Evolutionary conservation across 495 filamentous ascomycete species (phyloP).

Genomic region (Pseudoneurospora amorphoporcata): DNA sequence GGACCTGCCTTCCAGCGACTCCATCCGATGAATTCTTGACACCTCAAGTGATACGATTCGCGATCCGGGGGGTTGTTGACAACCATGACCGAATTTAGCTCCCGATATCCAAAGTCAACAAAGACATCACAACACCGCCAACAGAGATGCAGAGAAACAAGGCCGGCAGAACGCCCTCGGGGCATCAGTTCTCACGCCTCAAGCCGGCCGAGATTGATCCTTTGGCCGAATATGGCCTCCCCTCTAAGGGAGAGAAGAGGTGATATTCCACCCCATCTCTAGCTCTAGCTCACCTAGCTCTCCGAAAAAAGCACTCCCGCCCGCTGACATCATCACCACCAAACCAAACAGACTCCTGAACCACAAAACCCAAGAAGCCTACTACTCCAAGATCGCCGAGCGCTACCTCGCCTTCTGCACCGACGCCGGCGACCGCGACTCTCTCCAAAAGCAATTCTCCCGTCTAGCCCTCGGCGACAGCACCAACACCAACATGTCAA

Average conservation of each 20-base stretch:
- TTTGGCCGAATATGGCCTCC: conserved; percentile 67
- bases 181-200: conserved; percentile 53
- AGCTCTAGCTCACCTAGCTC: background rate
- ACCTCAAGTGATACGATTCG: background rate
- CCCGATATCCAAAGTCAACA: background rate
- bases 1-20: background rate
- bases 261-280: background rate
- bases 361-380: conserved; percentile 63
- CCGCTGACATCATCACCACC: background rate
- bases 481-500: background rate
- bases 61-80: background rate
- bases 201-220: conserved; percentile 61
- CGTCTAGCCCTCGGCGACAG: conserved; percentile 40
- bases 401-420: conserved; percentile 85
- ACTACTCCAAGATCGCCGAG: conserved; percentile 75
- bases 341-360: conserved; percentile 54
- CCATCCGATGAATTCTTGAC: background rate
- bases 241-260: conserved; percentile 73
- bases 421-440: conserved; percentile 48
- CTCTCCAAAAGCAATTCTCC: conserved; percentile 63
- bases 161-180: conserved; percentile 38
- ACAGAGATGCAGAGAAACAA: conserved; percentile 16
- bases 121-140: background rate
- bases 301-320: background rate
- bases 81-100: background rate